Evolutionary conservation across 2,329 filamentous ascomycete species (phyloP), one percentile per base, ranked within the genome.

Genomic region (Fusarium poae): DNA sequence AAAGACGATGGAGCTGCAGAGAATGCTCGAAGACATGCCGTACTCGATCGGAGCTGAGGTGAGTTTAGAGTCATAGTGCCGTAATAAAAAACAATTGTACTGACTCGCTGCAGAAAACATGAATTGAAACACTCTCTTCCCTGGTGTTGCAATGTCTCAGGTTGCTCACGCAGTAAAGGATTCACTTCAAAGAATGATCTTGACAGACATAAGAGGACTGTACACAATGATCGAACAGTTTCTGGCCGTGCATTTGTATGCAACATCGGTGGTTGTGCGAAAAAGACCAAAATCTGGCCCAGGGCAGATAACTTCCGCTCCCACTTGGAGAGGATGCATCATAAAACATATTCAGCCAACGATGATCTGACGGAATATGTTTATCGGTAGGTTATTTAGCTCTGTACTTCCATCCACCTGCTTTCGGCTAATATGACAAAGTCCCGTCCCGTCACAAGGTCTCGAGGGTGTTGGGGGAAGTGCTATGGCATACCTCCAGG

Each of bases 221-320:
- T 92, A 8, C 94, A 97, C 76, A 72, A 81, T 78, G 61, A 89
- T 83, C 65, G 81, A 12, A 54, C 63, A 10, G 66, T 65, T 6
- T 59, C 69, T 21, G 72, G 67, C 3, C 70, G 70, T 37, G 49
- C 61, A 3, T 78, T 74, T 11, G 42, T 76, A 15, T 79, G 76
- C 46, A 64, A 35, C 11, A 60, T 75, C 43, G 74, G 61, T 0
- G 45, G 59, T 18, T 78, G 77, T 45, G 64, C 61, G 8, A 60
- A 63, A 9, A 77, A 72, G 40, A 54, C 52, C 2, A 97, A 97
- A 76, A 80, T 85, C 35, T 97, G 92, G 92, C 91, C 91, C 1
- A 87, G 94, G 23, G 83, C 90, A 51, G 94, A 97, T 78, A 97
- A 97, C 74, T 97, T 97, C 77, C 90, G 90, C 64, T 88, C 91